Evolutionary conservation across 2,329 filamentous ascomycete species (phyloP).

Genomic region (Fusarium sp.): DNA sequence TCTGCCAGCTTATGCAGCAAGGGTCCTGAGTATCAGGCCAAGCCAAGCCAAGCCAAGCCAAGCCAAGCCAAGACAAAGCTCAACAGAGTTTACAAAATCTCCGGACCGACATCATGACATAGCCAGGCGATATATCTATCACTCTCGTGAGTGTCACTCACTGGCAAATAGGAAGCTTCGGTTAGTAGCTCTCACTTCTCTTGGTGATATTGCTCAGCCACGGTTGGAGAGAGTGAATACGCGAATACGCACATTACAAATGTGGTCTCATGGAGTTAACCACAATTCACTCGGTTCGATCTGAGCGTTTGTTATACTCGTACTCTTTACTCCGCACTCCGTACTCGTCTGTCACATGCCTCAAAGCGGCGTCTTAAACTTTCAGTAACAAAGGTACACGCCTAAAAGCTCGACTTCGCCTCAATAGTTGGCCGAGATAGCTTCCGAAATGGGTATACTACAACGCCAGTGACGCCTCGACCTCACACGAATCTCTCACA

Average conservation of each 20-base stretch:
- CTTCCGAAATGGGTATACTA: neutral
- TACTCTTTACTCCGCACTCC: neutral
- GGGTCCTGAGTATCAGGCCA: slow-evolving; percentile 26
- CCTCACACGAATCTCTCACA: neutral
- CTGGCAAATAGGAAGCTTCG: neutral
- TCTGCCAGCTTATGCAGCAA: slow-evolving; percentile 33
- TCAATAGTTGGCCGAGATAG: slow-evolving; percentile 2
- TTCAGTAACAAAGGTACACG: neutral
- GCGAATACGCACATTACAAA: slow-evolving; percentile 3
- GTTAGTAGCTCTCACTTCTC: neutral
- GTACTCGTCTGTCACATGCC: neutral
- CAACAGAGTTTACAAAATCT: slow-evolving; percentile 12
- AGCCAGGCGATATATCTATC: neutral
- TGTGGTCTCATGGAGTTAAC: neutral
- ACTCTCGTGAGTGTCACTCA: neutral
- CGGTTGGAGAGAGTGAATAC: slow-evolving; percentile 1
- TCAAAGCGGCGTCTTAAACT: neutral
- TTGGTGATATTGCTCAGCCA: slow-evolving; percentile 10
- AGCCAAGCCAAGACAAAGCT: slow-evolving; percentile 8
- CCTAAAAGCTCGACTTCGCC: slow-evolving; percentile 3
- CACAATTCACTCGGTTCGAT: slow-evolving; percentile 5
- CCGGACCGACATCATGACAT: neutral
- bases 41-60: slow-evolving; percentile 19
- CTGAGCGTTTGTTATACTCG: neutral
- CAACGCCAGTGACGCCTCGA: neutral